A percentile compares a stretch with the other conserved stretches of the same genome.
phyloP scores from a whole-genome alignment of 2,329 filamentous ascomycete genomes.

The Colletotrichum eremochloae region DNA sequence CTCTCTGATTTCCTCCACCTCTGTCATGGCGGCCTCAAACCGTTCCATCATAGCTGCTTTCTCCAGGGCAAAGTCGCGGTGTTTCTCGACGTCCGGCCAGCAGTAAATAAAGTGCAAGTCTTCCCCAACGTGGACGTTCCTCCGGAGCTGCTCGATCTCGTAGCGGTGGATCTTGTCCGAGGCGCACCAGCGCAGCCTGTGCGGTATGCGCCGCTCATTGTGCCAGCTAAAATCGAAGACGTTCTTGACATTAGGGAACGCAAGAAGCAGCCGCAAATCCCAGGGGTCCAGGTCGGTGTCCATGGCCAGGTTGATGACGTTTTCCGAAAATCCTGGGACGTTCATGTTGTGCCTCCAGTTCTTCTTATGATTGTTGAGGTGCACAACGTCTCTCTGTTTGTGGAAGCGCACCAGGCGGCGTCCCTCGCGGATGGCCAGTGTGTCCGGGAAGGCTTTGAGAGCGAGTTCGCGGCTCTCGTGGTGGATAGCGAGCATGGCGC shows the following conservation, averaged over 20 bases:
- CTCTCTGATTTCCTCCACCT: constrained; percentile 6
- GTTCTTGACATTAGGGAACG: constrained; percentile 47
- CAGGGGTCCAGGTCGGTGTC: neutral
- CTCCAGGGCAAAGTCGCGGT: constrained; percentile 48
- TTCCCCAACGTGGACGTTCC: constrained; percentile 45
- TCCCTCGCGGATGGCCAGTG: constrained; percentile 48
- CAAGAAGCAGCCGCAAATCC: constrained; percentile 10
- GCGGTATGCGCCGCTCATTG: constrained; percentile 27
- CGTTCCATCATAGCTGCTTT: constrained; percentile 21
- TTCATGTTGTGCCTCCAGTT: constrained; percentile 32
- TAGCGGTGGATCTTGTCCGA: constrained; percentile 49
- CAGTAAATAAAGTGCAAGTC: constrained; percentile 47
- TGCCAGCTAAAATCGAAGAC: constrained; percentile 46
- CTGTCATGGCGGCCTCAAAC: neutral
- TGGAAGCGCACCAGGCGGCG: constrained; percentile 50
- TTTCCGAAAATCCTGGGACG: constrained; percentile 48
- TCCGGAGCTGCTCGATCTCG: constrained; percentile 47
- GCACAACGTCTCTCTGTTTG: constrained; percentile 49
- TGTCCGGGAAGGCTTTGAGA: constrained; percentile 50
- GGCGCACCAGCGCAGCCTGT: constrained; percentile 50
- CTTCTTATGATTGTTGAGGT: constrained; percentile 19
- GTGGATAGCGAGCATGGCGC: constrained; percentile 51
- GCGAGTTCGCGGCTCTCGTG: constrained; percentile 54
- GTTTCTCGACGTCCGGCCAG: constrained; percentile 52
- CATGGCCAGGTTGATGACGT: constrained; percentile 49